Base-by-base conservation (phyloP, 108 stramenopile species). In the Nitzschia inconspicua region DNA sequence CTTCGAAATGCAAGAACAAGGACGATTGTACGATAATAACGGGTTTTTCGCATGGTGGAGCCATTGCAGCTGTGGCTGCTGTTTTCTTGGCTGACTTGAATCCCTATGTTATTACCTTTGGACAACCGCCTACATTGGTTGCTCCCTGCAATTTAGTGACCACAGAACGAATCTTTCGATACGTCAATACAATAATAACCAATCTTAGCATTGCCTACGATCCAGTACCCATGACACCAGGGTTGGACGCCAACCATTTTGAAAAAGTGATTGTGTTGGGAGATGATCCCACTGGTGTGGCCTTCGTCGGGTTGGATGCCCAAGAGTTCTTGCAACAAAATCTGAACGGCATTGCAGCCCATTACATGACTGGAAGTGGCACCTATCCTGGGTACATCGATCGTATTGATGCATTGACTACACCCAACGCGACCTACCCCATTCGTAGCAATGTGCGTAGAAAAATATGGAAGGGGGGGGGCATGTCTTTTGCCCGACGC, bases 21-120 rank as follows among this genome's bases (percentile, higher is more conserved):
- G 66, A 73, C 29, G 74, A 75, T 25, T 75, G 74, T 41, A 56
- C 65, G 5, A 63, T 75, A 1, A 8, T 75, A 8, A 60, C 63
- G 10, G 74, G 74, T 2, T 66, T 67, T 36, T 23, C 27, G 39
- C 56, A 66, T 18, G 75, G 75, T 11, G 75, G 75, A 7, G 64
- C 69, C 10, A 34, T 76, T 11, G 75, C 75, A 20, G 59, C 70
- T 14, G 49, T 76, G 27, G 75, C 75, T 1, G 75, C 60, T 11
- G 23, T 76, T n/a, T 23, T n/a, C 4, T 22, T 76, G 31, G 40
- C 39, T 14, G 64, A 65, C 40, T 31, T 70, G 25, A 71, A 70
- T 52, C 75, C 75, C 5, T 66, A 66, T 28, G 58, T 66, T 10
- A 66, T 76, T 4, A 76, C 75, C 2, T 70, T 71, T 58, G 75